These are phyloP conservation scores for Juncus inflexus DNA, from an alignment of 176 grass and related monocot genomes.

Conservation along the genomic window DNA sequence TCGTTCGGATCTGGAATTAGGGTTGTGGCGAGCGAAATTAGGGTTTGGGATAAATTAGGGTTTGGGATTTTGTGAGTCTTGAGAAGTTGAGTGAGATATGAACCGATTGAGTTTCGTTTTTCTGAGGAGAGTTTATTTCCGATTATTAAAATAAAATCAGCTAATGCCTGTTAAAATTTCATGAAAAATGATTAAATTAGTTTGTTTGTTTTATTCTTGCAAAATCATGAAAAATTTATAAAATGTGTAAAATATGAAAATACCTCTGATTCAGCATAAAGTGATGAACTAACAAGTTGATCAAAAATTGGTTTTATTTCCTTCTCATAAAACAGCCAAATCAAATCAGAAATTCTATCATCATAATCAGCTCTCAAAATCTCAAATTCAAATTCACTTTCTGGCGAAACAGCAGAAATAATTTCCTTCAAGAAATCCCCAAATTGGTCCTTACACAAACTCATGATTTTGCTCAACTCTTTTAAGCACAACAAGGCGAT, in stretches of 20 bases:
- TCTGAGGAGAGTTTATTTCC: slow-evolving; percentile 49
- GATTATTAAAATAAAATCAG: slow-evolving; percentile 53
- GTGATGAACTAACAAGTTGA: slow-evolving; percentile 46
- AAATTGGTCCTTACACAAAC: slow-evolving; percentile 39
- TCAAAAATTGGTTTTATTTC: slow-evolving; percentile 55
- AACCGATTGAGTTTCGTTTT: slow-evolving; percentile 52
- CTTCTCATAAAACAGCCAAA: slow-evolving; percentile 35
- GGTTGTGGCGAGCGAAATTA: slow-evolving; percentile 46
- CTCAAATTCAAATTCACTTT: slow-evolving; percentile 14
- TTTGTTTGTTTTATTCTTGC: not conserved
- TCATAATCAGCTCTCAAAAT: not conserved
- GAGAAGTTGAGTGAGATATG: slow-evolving; percentile 46
- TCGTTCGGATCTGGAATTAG: slow-evolving; percentile 56
- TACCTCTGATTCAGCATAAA: slow-evolving; percentile 80
- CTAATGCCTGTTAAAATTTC: slow-evolving; percentile 51
- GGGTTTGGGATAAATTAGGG: slow-evolving; percentile 37
- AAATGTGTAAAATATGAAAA: not conserved
- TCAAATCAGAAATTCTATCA: slow-evolving; percentile 42
- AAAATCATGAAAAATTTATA: not conserved
- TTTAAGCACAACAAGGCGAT: slow-evolving; percentile 57
- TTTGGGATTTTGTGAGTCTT: slow-evolving; percentile 40
- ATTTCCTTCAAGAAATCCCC: slow-evolving; percentile 12
- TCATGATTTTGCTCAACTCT: slow-evolving; percentile 49
- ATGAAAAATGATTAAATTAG: slow-evolving; percentile 5
- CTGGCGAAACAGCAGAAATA: slow-evolving; percentile 13